A percentile compares a stretch with the other conserved stretches of the same genome.
phyloP scores from a whole-genome alignment of 129 eudicot species.

The Lactuca sativa region DNA sequence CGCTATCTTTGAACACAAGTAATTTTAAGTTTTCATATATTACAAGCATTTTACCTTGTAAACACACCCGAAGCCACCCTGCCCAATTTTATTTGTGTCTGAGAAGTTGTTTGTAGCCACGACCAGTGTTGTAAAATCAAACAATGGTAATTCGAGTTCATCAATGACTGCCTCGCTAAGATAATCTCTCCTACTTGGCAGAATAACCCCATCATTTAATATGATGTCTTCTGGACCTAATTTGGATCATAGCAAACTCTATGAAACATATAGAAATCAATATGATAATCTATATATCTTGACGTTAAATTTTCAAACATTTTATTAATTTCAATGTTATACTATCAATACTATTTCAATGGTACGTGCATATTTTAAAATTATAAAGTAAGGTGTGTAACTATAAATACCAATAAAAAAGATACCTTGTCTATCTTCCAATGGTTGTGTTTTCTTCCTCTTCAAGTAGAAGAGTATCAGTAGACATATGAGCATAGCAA shows the following conservation, averaged over 20 bases:
- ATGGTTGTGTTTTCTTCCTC: conserved; percentile 22
- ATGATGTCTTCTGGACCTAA: too few species aligned
- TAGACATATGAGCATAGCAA: conserved; percentile 26
- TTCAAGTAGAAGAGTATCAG: conserved; percentile 29
- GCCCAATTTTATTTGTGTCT: conserved; percentile 64
- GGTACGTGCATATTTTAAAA: not conserved
- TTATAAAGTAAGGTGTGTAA: not conserved
- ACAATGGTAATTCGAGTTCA: conserved; percentile 66
- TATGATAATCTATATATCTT: conserved; percentile 37
- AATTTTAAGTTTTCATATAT: too few species aligned
- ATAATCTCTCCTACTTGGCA: conserved; percentile 44
- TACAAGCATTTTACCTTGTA: conserved; percentile 51
- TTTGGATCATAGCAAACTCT: too few species aligned
- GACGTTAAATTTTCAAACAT: conserved; percentile 54
- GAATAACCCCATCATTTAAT: conserved; percentile 30
- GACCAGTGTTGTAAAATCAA: conserved; percentile 46
- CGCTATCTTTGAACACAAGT: too few species aligned
- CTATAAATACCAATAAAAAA: not conserved
- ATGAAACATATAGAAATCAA: too few species aligned
- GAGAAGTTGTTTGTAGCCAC: conserved; percentile 62
- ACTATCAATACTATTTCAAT: not conserved
- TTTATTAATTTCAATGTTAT: conserved; percentile 1
- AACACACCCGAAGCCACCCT: conserved; percentile 90
- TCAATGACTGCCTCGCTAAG: conserved; percentile 43
- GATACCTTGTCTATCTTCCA: conserved; percentile 7